Conservation (phyloP, 2,329 filamentous ascomycete species). For the Anthostomella pinea region DNA sequence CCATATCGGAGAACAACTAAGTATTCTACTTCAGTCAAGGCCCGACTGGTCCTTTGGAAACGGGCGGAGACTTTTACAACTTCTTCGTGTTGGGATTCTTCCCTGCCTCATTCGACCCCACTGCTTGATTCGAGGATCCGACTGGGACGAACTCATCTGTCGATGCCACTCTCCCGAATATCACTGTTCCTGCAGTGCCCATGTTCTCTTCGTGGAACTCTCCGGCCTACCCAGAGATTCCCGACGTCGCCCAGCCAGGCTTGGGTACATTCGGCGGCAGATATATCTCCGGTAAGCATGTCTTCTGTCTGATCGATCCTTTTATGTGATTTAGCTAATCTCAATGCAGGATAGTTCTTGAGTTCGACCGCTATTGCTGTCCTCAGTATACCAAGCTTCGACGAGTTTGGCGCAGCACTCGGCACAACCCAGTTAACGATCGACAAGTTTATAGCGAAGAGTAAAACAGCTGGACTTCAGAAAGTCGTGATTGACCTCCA, state of each 20-base stretch:
- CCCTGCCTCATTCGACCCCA: constrained; percentile 13
- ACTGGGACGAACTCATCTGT: not conserved
- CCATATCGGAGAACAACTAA: not conserved
- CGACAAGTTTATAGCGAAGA: constrained; percentile 22
- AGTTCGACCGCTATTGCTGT: constrained; percentile 30
- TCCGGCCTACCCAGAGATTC: constrained; percentile 12
- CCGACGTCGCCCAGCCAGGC: constrained; percentile 14
- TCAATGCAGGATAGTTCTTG: constrained; percentile 19
- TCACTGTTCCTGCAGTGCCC: not conserved
- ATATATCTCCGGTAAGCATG: constrained; percentile 13
- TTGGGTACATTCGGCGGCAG: constrained; percentile 8
- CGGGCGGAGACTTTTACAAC: constrained; percentile 42
- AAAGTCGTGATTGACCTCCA: constrained; percentile 25
- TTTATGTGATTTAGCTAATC: not conserved
- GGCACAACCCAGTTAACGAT: constrained; percentile 32
- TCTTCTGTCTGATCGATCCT: no score
- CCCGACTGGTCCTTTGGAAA: constrained; percentile 32
- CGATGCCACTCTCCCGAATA: not conserved
- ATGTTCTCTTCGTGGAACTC: constrained; percentile 6
- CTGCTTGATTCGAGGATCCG: not conserved
- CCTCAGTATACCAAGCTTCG: constrained; percentile 39
- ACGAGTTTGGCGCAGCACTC: constrained; percentile 25
- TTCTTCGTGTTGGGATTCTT: constrained; percentile 36
- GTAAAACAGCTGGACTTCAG: constrained; percentile 4
- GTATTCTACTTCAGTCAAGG: constrained; percentile 12